Conservation (phyloP, 768 basidiomycete genomes). For the Flagelloscypha sp. region DNA sequence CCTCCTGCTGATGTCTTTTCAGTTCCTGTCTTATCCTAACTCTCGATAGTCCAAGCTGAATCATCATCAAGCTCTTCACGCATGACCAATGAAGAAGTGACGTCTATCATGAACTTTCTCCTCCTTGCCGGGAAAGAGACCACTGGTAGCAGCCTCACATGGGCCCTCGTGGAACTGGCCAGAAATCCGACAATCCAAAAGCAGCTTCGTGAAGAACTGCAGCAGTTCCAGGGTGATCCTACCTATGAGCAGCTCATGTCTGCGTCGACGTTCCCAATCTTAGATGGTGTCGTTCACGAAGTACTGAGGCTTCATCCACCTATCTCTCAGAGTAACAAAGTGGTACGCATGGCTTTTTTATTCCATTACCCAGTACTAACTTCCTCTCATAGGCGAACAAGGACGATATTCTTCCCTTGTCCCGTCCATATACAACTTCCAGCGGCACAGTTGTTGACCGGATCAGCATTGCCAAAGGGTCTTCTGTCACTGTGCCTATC, state of each 20-base stretch:
- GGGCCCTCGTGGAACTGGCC: constrained; percentile 29
- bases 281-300: constrained; percentile 34
- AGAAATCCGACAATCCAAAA: constrained; percentile 21
- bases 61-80: too few relatives aligned
- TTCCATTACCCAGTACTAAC: constrained; percentile 14
- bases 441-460: constrained; percentile 21
- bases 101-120: constrained; percentile 30
- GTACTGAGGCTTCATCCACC: constrained; percentile 29
- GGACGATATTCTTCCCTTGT: constrained; percentile 33
- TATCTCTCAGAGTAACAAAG: constrained; percentile 18
- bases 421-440: constrained; percentile 19
- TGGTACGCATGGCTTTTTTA: constrained; percentile 16
- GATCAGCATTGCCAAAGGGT: constrained; percentile 31
- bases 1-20: too few relatives aligned
- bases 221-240: constrained; percentile 19
- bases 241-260: constrained; percentile 30
- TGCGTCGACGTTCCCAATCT: constrained; percentile 23
- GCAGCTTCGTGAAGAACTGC: constrained; percentile 24
- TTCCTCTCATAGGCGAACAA: constrained; percentile 21
- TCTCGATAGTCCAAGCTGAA: too few relatives aligned
- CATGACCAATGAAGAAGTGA: too few relatives aligned
- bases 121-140: constrained; percentile 33
- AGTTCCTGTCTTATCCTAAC: too few relatives aligned
- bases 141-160: constrained; percentile 27
- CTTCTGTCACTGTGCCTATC: constrained; percentile 29